Base-by-base conservation (phyloP, 331 rosid genomes). In the Malus hybrid region DNA sequence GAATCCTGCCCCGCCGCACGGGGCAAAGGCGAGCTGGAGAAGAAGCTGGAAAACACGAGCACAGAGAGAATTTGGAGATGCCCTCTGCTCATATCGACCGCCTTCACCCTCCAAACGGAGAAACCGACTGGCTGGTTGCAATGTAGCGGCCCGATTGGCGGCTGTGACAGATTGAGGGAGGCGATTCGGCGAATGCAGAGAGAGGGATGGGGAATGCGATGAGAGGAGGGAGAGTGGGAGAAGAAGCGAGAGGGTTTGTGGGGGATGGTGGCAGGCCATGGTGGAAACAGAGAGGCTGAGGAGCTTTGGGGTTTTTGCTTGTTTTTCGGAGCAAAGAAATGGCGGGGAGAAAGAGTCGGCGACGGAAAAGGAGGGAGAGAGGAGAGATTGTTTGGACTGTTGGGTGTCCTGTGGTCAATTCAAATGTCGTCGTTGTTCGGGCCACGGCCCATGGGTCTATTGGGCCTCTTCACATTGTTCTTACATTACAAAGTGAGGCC, bases 311-410 rank as follows among this genome's bases (percentile, higher is more conserved):
- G 46, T 74, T 57, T 70, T 73, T 69, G 69, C 79, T 64, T 80
- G 60, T 72, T 88, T 85, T 78, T 72, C 85, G 79, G 77, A 65
- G 78, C 63, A 86, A 61, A 85, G 95, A 89, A 89, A 90, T 89
- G 98, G 96, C 84, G 83, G 86, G 81, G 95, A 89, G 95, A 78
- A 85, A 90, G 88, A 83, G 70, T 56, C 85, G 89, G 88, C 91
- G 85, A 80, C 73, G 80, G 77, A 78, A 18, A 42, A 33, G 83
- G 69, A 86, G 68, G 67, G 28, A 68, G 42, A 7, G 67, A 58
- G 32, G 10, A 16, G 3, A 1, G 32, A 2, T 7, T 13, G 1
- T 4, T 46, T 14, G 39, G 71, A 66, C 71, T 20, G 57, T 52
- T 50, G 58, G 22, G 5, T 18, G 58, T 18, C 18, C 9, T 24